Evolutionary conservation across 2,329 filamentous ascomycete genomes (phyloP).

Genomic region (Lasiodiplodia theobromae): DNA sequence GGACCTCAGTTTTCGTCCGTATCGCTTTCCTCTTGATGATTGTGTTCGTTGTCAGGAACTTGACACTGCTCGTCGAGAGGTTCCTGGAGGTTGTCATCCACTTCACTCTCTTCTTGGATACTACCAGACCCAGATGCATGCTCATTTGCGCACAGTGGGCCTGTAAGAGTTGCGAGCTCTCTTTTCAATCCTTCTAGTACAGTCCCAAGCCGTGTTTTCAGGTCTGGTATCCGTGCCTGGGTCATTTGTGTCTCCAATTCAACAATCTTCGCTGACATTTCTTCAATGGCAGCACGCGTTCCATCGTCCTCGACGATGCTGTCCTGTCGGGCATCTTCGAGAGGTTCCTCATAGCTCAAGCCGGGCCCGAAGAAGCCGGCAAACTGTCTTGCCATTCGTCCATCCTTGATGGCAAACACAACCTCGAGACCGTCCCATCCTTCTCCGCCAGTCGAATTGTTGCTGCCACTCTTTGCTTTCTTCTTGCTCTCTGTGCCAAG

Average conservation of each 20-base stretch:
- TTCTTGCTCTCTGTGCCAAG: slow-evolving; percentile 37
- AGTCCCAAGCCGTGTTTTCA: slow-evolving; percentile 41
- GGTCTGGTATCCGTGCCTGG: slow-evolving; percentile 44
- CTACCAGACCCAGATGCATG: too few relatives aligned
- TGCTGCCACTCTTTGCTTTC: slow-evolving; percentile 32
- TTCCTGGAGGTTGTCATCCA: too few relatives aligned
- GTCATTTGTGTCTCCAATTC: slow-evolving; percentile 45
- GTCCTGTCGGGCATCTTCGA: slow-evolving; percentile 47
- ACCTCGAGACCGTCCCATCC: slow-evolving; percentile 59
- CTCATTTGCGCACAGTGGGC: too few relatives aligned
- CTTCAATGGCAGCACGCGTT: slow-evolving; percentile 37
- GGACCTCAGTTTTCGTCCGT: too few relatives aligned
- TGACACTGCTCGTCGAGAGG: too few relatives aligned
- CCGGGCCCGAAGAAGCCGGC: slow-evolving; percentile 55
- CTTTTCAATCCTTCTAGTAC: slow-evolving; percentile 42
- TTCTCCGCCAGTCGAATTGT: slow-evolving; percentile 36
- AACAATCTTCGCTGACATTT: slow-evolving; percentile 43
- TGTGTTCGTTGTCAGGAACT: too few relatives aligned
- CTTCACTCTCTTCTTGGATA: too few relatives aligned
- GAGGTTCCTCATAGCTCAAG: slow-evolving; percentile 46
- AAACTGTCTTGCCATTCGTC: slow-evolving; percentile 61
- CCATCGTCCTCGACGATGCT: slow-evolving; percentile 45
- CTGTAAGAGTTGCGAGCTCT: slow-evolving; percentile 38
- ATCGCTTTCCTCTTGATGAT: too few relatives aligned
- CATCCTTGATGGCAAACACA: slow-evolving; percentile 65